Percentiles rank a stretch among this genome's conserved stretches.
These are phyloP conservation scores for Synchytrium microbalum DNA, from an alignment of 371 early-diverging fungal genomes.

Conservation along the genomic window DNA sequence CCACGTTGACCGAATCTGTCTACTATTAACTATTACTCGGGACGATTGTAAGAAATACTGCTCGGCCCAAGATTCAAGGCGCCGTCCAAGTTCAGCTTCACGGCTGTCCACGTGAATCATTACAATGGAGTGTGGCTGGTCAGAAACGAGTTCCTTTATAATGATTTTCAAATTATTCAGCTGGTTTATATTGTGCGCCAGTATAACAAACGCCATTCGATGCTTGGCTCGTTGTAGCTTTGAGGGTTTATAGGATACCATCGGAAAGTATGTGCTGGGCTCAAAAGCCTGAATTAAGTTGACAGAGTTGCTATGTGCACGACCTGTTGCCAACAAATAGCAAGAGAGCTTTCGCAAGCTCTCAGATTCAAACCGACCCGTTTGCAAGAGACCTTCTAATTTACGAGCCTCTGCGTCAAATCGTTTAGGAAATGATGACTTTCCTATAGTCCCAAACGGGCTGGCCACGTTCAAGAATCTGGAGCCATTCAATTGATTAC, in stretches of 20 bases:
- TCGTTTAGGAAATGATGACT: neutral
- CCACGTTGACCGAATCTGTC: neutral
- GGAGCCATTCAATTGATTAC: neutral
- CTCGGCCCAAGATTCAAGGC: neutral
- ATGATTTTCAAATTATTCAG: neutral
- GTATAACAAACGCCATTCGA: neutral
- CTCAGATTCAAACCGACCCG: neutral
- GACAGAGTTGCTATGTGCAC: neutral
- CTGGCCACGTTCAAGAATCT: neutral
- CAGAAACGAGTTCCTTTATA: neutral
- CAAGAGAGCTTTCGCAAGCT: neutral
- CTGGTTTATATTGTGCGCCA: neutral
- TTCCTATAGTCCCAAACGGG: neutral
- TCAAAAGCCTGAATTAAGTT: neutral
- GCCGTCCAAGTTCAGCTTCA: neutral
- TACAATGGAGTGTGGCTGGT: neutral
- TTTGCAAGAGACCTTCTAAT: neutral
- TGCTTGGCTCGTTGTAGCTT: neutral
- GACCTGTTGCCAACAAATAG: neutral
- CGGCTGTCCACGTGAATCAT: neutral
- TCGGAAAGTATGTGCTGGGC: neutral
- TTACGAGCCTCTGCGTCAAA: neutral
- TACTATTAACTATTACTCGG: neutral
- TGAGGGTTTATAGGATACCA: neutral
- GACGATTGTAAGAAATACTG: neutral